phyloP scores from a whole-genome alignment of 192 early-diverging fungal genomes.

The Geranomyces variabilis region DNA sequence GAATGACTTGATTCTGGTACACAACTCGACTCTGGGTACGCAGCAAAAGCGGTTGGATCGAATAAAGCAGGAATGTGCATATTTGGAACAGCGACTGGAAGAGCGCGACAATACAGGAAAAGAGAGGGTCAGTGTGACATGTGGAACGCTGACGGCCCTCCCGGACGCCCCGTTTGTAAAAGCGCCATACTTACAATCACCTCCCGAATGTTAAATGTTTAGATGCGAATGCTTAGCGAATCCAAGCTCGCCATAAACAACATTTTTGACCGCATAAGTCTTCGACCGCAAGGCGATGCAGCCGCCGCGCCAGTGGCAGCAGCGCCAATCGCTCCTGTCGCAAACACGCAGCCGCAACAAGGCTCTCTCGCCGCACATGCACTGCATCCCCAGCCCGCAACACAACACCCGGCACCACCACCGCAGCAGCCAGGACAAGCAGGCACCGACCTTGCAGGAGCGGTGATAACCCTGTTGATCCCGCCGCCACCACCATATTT shows the following conservation, averaged over 20 bases:
- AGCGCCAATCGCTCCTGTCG: background rate
- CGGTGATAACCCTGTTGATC: background rate
- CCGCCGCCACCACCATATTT: slow-evolving; percentile 8
- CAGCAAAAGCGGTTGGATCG: slow-evolving; percentile 60
- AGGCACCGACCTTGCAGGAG: background rate
- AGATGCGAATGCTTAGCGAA: slow-evolving; percentile 59
- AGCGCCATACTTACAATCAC: no score
- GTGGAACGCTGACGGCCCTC: no score
- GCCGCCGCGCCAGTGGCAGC: background rate
- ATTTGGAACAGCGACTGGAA: slow-evolving; percentile 53
- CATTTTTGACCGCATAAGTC: slow-evolving; percentile 51
- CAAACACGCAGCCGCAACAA: background rate
- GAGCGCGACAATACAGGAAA: slow-evolving; percentile 59
- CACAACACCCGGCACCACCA: background rate
- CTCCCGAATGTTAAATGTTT: no score
- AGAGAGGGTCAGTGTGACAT: slow-evolving; percentile 45
- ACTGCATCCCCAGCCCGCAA: background rate
- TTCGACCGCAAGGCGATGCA: slow-evolving; percentile 13
- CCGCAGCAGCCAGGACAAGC: slow-evolving; percentile 16
- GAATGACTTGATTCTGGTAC: slow-evolving; percentile 62
- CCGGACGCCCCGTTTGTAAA: no score
- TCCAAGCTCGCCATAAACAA: slow-evolving; percentile 67
- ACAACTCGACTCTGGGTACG: slow-evolving; percentile 59
- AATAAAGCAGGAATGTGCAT: slow-evolving; percentile 55
- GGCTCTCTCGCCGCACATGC: slow-evolving; percentile 10